Evolutionary conservation across 1,284 basidiomycete genomes (phyloP).

Genomic region (Boletus subluridellus): DNA sequence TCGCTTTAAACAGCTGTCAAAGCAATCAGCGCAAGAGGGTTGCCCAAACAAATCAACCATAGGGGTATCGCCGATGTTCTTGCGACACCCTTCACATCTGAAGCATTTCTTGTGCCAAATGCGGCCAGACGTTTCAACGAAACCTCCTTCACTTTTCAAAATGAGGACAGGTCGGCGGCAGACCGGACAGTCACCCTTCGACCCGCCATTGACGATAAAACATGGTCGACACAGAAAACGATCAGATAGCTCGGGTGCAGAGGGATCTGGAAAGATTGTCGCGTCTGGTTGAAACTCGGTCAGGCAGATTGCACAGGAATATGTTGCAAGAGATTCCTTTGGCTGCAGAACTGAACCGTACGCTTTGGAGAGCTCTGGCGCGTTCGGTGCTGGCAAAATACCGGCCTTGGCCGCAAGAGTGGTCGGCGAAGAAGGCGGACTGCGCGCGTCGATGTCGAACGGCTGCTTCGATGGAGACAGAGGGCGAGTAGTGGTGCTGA

Average conservation of each 20-base stretch:
- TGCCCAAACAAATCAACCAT: conserved; percentile 78
- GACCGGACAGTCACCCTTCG: conserved; percentile 64
- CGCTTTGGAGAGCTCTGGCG: conserved; percentile 68
- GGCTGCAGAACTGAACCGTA: conserved; percentile 78
- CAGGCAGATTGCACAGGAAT: conserved; percentile 64
- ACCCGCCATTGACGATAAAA: conserved; percentile 66
- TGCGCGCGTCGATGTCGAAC: conserved; percentile 20
- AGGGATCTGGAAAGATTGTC: conserved; percentile 77
- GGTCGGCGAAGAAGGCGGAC: conserved; percentile 38
- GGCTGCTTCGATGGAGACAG: conserved; percentile 57
- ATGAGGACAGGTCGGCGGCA: conserved; percentile 68
- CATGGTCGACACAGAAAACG: conserved; percentile 71
- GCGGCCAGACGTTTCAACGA: conserved; percentile 61
- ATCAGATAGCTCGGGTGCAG: conserved; percentile 36
- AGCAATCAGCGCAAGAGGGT: conserved; percentile 73
- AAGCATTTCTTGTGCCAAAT: conserved; percentile 81
- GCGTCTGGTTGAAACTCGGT: conserved; percentile 69
- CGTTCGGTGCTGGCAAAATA: conserved; percentile 60
- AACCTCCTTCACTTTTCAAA: conserved; percentile 71
- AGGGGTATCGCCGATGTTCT: conserved; percentile 65
- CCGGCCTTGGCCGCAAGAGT: conserved; percentile 41
- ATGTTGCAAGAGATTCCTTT: conserved; percentile 63
- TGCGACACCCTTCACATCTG: conserved; percentile 65
- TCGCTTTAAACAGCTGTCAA: conserved; percentile 65
- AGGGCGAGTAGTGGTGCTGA: conserved; percentile 50